Conservation (phyloP, 345 rosid genomes). For the Heritiera littoralis region DNA sequence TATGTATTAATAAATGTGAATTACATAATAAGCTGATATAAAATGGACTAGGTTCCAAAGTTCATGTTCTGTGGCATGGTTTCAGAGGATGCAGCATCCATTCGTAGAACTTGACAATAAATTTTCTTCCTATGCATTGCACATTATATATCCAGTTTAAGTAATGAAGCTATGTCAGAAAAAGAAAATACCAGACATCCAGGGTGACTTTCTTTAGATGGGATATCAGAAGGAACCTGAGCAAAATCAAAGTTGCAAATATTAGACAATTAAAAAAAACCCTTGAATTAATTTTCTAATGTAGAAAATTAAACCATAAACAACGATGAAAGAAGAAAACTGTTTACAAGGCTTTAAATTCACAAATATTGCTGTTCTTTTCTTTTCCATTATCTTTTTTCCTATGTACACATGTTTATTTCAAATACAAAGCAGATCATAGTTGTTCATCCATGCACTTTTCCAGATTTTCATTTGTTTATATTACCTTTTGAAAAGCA, state of each 20-base stretch:
- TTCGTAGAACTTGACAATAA: not conserved
- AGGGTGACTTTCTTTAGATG: slow-evolving; percentile 47
- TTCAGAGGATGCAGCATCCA: too few species aligned
- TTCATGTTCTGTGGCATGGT: not conserved
- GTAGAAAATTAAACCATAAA: too few species aligned
- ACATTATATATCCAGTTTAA: not conserved
- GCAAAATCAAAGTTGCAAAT: slow-evolving; percentile 18
- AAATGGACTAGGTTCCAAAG: not conserved
- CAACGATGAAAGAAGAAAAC: not conserved
- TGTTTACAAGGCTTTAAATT: not conserved
- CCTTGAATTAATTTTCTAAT: too few species aligned
- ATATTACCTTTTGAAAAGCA: not conserved
- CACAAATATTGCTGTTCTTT: not conserved
- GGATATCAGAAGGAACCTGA: slow-evolving; percentile 79
- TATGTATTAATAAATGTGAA: not conserved
- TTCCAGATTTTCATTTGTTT: slow-evolving; percentile 1
- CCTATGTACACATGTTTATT: not conserved
- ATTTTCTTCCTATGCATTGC: not conserved
- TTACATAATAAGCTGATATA: not conserved
- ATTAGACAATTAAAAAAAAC: not conserved
- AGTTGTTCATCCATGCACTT: not conserved
- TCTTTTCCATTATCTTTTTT: not conserved
- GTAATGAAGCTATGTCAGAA: not conserved
- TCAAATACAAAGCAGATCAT: slow-evolving; percentile 9
- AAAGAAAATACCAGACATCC: slow-evolving; percentile 48